phyloP scores from a whole-genome alignment of 2,329 filamentous ascomycete genomes.

The Fusarium algeriense region DNA sequence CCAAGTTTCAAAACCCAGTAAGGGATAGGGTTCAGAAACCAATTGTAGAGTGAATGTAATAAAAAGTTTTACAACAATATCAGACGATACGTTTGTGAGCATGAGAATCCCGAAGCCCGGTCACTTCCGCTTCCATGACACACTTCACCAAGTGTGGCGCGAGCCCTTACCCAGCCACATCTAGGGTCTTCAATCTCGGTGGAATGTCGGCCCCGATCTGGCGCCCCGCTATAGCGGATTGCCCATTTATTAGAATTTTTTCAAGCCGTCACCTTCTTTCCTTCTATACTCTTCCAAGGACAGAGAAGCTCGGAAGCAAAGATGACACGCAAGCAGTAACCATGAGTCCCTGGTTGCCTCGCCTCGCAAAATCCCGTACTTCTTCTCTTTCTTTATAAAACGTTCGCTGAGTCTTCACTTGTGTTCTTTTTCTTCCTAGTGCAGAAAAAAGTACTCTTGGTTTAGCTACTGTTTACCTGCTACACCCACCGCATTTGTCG shows the following conservation, averaged over 20 bases:
- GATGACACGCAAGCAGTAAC: slow-evolving; percentile 53
- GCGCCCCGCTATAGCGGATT: slow-evolving; percentile 44
- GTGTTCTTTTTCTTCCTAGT: slow-evolving; percentile 9
- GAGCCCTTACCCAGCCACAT: slow-evolving; percentile 18
- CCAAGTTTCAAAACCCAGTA: too few relatives aligned
- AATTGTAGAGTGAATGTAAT: neutral
- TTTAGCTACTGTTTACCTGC: slow-evolving; percentile 34
- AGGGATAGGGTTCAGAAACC: too few relatives aligned
- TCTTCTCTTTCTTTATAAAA: slow-evolving; percentile 39
- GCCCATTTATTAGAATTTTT: slow-evolving; percentile 45
- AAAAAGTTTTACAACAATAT: slow-evolving; percentile 17
- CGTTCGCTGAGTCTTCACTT: slow-evolving; percentile 12
- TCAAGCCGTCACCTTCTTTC: slow-evolving; percentile 17
- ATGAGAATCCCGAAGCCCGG: slow-evolving; percentile 30
- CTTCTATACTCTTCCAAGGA: slow-evolving; percentile 41
- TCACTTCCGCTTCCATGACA: slow-evolving; percentile 40
- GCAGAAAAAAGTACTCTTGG: slow-evolving; percentile 15
- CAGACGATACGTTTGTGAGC: slow-evolving; percentile 30
- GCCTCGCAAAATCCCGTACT: slow-evolving; percentile 40
- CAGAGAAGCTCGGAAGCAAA: slow-evolving; percentile 45
- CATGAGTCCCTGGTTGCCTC: slow-evolving; percentile 50
- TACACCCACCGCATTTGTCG: slow-evolving; percentile 11
- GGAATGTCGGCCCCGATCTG: slow-evolving; percentile 28
- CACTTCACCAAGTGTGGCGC: slow-evolving; percentile 26
- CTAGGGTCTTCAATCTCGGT: slow-evolving; percentile 12